These are phyloP conservation scores for Polychaeton citri DNA, from an alignment of 2,329 filamentous ascomycete genomes.

Conservation along the genomic window DNA sequence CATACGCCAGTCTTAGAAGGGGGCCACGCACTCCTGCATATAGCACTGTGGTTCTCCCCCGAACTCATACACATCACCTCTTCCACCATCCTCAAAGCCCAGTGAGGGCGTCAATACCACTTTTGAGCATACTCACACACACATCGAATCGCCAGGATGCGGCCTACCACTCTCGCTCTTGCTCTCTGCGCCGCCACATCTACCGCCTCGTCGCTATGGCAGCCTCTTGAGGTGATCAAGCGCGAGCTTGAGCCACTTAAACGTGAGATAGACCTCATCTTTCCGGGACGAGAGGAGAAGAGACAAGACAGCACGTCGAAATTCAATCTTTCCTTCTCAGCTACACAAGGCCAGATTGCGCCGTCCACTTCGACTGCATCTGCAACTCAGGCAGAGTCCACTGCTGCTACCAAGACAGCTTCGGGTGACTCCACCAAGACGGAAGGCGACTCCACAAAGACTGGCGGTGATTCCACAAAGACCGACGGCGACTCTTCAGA, in stretches of 20 bases:
- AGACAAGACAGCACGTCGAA: background rate
- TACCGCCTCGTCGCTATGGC: background rate
- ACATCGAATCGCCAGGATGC: background rate
- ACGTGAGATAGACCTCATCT: background rate
- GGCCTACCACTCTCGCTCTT: background rate
- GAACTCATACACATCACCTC: too few species aligned
- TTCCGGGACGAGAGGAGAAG: too few species aligned
- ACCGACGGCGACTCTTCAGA: background rate
- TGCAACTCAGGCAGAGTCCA: too few species aligned
- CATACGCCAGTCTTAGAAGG: background rate
- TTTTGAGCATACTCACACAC: too few species aligned
- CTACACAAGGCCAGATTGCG: background rate
- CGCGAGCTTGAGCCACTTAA: background rate
- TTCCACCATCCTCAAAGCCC: too few species aligned
- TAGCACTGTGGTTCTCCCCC: background rate
- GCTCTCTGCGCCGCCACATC: background rate
- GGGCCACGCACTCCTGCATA: background rate
- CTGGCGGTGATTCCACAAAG: background rate
- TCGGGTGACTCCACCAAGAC: background rate
- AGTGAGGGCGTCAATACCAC: too few species aligned
- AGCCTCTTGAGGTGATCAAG: background rate
- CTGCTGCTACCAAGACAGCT: background rate
- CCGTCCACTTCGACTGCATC: background rate
- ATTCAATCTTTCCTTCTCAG: background rate
- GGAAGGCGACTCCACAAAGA: background rate